Base-by-base conservation (phyloP, 176 grass and related monocot genomes). In the Aegilops longissima region DNA sequence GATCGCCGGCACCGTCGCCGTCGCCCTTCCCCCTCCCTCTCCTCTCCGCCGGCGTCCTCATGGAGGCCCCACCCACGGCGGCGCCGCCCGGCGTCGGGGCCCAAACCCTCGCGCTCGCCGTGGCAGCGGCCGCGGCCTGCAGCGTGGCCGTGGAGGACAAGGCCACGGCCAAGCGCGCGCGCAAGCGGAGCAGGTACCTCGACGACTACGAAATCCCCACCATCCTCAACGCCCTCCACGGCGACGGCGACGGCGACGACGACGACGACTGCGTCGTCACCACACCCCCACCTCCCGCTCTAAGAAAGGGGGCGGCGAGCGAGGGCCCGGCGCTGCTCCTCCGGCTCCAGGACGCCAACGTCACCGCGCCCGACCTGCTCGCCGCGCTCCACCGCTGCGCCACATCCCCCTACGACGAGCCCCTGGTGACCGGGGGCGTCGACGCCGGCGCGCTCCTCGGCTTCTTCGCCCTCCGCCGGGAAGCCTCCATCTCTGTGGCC, bases 151-250 rank as follows among this genome's bases (percentile, higher is more conserved):
- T 20, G 79, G 56, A 54, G 73, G 56, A 34, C 6, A 33, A 63
- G 11, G 73, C 62, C 77, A 92, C 3, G 11, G 73, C 63, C 77
- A 92, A 88, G 89, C 88, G 93, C 56, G 83, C 88, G 54, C 86
- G 91, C 73, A 98, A 92, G 90, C 85, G 85, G 92, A 98, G 96
- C 96, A 95, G 90, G 86, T 98, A 95, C 80, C 84, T 98, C 23
- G 9, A 16, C 44, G 44, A 52, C 73, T 76, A 76, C 44, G 24
- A 76, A 2, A 76, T 8, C 44, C 44, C 42, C 25, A 52, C 49
- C 14, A 14, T 76, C 44, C 27, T 29, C 72, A 14, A 29, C 34
- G 9, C 0, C 51, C 51, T 54, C 16, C 51, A 70, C 17, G 31
- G 18, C 30, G 6, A 87, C 66, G 89, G 83, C 42, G 42, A 34